A percentile compares a stretch with the other conserved stretches of the same genome.
These are phyloP conservation scores for Rhamnella rubrinervis DNA, from an alignment of 331 rosid species.

Conservation along the genomic window DNA sequence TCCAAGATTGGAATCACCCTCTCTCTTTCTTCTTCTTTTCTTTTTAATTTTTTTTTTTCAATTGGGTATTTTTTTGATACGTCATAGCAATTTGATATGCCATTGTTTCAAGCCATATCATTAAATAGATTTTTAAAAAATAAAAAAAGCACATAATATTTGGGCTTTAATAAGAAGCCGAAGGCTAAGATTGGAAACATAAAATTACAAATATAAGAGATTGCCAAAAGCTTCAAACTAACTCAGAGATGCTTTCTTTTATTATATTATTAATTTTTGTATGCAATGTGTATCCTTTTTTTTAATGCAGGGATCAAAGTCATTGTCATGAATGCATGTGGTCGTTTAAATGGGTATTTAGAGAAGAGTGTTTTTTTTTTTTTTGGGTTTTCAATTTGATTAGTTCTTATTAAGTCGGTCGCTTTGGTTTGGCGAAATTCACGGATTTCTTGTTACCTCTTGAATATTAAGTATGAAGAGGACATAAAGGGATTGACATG, in stretches of 20 bases:
- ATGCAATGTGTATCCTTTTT: conserved; percentile 1
- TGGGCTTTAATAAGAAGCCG: conserved; percentile 14
- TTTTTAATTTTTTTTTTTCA: not conserved
- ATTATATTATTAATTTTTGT: not conserved
- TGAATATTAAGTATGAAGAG: conserved; percentile 43
- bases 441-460: conserved; percentile 39
- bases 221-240: not conserved
- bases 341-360: conserved; percentile 31
- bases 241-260: not conserved
- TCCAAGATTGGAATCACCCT: conserved; percentile 19
- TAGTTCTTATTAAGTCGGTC: conserved; percentile 7
- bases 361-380: too few relatives aligned
- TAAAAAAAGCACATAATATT: conserved; percentile 17
- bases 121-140: conserved; percentile 9
- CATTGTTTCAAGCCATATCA: conserved; percentile 28
- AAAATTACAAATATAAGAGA: not conserved
- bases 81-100: conserved; percentile 21
- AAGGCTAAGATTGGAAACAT: conserved; percentile 14
- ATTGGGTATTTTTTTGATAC: not conserved
- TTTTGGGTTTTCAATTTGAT: not conserved
- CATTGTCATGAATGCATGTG: conserved; percentile 33
- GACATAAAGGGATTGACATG: conserved; percentile 44
- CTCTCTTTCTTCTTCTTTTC: too few relatives aligned
- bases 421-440: conserved; percentile 56
- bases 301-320: conserved; percentile 26